Conservation (phyloP, 768 basidiomycete genomes). For the Amanita inopinata region DNA sequence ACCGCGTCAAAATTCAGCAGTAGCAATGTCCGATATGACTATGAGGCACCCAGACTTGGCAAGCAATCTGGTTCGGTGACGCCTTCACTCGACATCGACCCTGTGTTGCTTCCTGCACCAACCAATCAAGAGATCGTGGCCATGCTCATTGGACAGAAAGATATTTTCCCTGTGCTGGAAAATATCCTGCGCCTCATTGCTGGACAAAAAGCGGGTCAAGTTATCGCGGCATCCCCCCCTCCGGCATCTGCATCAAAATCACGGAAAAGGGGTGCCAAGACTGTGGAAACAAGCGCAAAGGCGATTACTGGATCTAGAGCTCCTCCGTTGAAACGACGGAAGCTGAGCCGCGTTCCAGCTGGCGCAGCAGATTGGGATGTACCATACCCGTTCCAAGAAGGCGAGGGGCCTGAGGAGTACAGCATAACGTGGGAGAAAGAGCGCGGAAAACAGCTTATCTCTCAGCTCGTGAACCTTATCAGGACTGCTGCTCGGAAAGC, state of each 20-base stretch:
- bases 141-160: constrained; percentile 51
- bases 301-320: constrained; percentile 3
- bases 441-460: constrained; percentile 50
- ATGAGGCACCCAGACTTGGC: constrained; percentile 10
- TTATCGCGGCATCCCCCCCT: constrained; percentile 2
- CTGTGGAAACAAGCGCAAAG: background rate
- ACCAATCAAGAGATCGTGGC: constrained; percentile 50
- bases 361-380: constrained; percentile 79
- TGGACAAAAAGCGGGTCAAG: constrained; percentile 17
- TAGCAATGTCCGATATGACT: constrained; percentile 3
- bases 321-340: constrained; percentile 45
- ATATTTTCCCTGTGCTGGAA: constrained; percentile 57
- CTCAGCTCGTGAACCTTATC: constrained; percentile 51
- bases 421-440: constrained; percentile 53
- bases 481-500: constrained; percentile 54
- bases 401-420: constrained; percentile 66
- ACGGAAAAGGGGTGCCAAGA: background rate
- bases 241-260: constrained; percentile 9
- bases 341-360: constrained; percentile 59
- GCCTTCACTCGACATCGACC: constrained; percentile 24
- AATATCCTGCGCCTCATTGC: constrained; percentile 50
- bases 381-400: constrained; percentile 64
- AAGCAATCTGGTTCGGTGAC: constrained; percentile 11
- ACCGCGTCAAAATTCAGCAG: background rate
- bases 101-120: constrained; percentile 35